phyloP scores from a whole-genome alignment of 2,329 filamentous ascomycete species.

The Xenoacremonium recifei region DNA sequence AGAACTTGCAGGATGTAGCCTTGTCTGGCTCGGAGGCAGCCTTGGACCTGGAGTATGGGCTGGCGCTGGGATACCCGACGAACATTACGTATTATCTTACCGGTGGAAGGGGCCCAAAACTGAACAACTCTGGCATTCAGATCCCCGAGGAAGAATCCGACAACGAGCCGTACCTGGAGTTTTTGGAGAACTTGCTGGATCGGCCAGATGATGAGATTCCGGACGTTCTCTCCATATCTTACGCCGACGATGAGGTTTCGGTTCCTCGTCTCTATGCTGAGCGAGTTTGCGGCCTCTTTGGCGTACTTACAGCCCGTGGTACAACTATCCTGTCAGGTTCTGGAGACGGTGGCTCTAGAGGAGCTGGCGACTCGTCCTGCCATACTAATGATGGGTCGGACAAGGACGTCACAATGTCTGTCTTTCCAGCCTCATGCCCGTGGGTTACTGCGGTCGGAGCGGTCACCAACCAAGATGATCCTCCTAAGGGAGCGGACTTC shows the following conservation, averaged over 20 bases:
- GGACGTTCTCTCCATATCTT: constrained; percentile 57
- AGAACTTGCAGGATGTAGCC: constrained; percentile 39
- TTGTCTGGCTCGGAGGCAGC: constrained; percentile 44
- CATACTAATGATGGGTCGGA: constrained; percentile 57
- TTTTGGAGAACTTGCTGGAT: constrained; percentile 49
- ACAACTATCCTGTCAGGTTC: constrained; percentile 49
- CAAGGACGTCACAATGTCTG: constrained; percentile 54
- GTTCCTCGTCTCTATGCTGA: constrained; percentile 51
- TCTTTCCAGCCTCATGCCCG: constrained; percentile 66
- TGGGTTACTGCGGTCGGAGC: constrained; percentile 68
- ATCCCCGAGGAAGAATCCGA: constrained; percentile 29
- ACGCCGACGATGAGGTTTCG: constrained; percentile 57
- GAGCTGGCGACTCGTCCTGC: constrained; percentile 49
- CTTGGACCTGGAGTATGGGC: constrained; percentile 48
- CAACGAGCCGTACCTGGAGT: constrained; percentile 59
- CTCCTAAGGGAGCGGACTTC: constrained; percentile 42
- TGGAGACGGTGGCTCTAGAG: constrained; percentile 50
- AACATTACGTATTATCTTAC: constrained; percentile 44
- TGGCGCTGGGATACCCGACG: constrained; percentile 44
- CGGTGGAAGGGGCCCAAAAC: constrained; percentile 42
- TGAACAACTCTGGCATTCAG: constrained; percentile 37
- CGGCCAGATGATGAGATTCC: constrained; percentile 46
- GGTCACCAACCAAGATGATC: constrained; percentile 38
- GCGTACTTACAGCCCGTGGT: constrained; percentile 52
- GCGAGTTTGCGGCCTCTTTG: constrained; percentile 52